Evolutionary conservation across 768 basidiomycete species (phyloP).

Genomic region (Piloderma croceum): DNA sequence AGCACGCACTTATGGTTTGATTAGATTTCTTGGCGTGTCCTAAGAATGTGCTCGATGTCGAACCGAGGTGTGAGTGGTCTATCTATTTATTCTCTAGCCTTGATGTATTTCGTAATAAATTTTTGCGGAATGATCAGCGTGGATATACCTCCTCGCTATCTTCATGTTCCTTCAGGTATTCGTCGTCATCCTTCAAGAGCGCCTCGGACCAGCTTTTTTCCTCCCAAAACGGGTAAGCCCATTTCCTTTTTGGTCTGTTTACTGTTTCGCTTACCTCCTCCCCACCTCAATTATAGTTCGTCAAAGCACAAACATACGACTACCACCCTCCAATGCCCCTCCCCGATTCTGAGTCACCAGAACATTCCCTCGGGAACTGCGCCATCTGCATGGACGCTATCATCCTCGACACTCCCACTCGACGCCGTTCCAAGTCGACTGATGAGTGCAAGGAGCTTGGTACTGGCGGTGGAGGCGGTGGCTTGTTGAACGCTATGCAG

Average conservation of each 20-base stretch:
- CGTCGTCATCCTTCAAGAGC: conserved; percentile 66
- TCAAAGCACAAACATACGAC: conserved; percentile 60
- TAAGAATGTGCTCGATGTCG: conserved; percentile 79
- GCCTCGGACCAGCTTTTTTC: conserved; percentile 79
- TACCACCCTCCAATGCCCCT: conserved; percentile 79
- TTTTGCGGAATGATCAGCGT: conserved; percentile 36
- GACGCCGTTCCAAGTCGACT: not conserved
- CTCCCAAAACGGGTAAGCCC: conserved; percentile 57
- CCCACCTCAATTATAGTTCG: conserved; percentile 52
- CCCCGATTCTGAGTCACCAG: conserved; percentile 69
- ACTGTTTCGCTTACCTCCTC: conserved; percentile 3
- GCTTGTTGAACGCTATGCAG: conserved; percentile 41
- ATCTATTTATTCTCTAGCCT: conserved; percentile 5
- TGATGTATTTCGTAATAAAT: not conserved
- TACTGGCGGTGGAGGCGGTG: conserved; percentile 26
- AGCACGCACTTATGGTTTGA: conserved; percentile 2
- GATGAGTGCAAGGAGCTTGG: not conserved
- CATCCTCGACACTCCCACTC: conserved; percentile 39
- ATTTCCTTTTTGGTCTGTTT: not conserved
- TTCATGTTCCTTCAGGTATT: conserved; percentile 60
- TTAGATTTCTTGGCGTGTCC: conserved; percentile 81
- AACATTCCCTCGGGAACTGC: conserved; percentile 78
- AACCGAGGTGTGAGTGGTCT: conserved; percentile 64
- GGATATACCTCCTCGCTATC: conserved; percentile 55
- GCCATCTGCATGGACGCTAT: conserved; percentile 93